These are phyloP conservation scores for Reticulascus tulasneorum DNA, from an alignment of 2,329 filamentous ascomycete genomes.

Conservation along the genomic window DNA sequence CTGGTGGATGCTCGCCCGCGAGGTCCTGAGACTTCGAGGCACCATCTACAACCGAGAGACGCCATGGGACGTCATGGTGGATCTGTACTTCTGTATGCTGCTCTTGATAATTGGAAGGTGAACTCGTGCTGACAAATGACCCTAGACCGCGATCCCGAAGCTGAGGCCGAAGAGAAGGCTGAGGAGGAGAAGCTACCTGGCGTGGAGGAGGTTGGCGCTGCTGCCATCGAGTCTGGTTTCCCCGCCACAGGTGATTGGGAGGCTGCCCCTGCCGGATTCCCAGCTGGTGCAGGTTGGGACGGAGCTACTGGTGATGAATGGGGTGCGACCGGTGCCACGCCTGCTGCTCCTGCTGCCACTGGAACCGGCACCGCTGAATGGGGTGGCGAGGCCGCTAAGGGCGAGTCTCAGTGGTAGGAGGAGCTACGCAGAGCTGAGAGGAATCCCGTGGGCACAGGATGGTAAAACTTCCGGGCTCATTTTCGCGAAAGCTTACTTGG, in stretches of 20 bases:
- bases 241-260: constrained; percentile 78
- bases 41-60: constrained; percentile 94
- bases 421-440: constrained; percentile 5
- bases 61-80: constrained; percentile 98
- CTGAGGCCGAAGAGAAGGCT: constrained; percentile 97
- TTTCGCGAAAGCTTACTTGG: constrained; percentile 12
- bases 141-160: constrained; percentile 92
- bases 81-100: constrained; percentile 93
- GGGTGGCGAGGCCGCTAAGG: constrained; percentile 55
- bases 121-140: neutral
- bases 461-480: constrained; percentile 23
- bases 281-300: constrained; percentile 60
- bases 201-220: constrained; percentile 78
- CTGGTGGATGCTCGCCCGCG: constrained; percentile 99
- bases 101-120: neutral
- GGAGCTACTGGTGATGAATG: constrained; percentile 59
- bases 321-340: constrained; percentile 39
- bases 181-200: constrained; percentile 88
- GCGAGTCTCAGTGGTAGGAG: constrained; percentile 50
- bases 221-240: constrained; percentile 76
- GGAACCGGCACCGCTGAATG: constrained; percentile 61
- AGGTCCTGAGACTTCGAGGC: constrained; percentile 97
- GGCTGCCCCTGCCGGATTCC: constrained; percentile 68
- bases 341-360: constrained; percentile 60
- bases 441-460: constrained; percentile 12